Base-by-base conservation (phyloP, 345 rosid species). In the Combretum micranthum region DNA sequence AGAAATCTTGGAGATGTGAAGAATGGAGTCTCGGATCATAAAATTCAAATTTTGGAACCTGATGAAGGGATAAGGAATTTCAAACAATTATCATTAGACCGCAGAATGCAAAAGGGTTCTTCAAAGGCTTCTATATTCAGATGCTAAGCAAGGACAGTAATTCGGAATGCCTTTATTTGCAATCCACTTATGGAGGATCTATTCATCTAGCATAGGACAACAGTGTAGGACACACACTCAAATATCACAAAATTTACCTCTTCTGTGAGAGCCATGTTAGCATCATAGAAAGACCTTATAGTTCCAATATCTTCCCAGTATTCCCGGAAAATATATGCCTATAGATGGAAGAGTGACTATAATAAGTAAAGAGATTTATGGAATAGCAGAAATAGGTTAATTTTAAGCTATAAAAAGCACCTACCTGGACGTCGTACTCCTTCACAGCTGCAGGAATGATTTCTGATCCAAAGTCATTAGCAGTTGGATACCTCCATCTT, bases 221-320 rank as follows among this genome's bases (percentile, higher is more conserved):
- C 32, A 25, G 32, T 32, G 39, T 32, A 32, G 9, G 39, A 32
- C 10, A 7, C 39, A 5, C 9, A 5, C 9, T 5, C 39, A 32
- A 32, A 46, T 12, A 39, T 16, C 3, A 26, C 12, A 66, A 64
- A 56, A 56, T 67, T 47, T 68, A 88, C 96, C 93, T 92, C 90
- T 61, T 86, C 87, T 7, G 96, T 80, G 19, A 92, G 96, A 63
- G 90, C 98, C 59, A 92, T 66, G 73, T 92, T 92, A 64, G 96
- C 96, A 74, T 92, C 95, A 26, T 88, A 86, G 64, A 92, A 92
- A 58, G 95, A 69, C 71, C 70, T 83, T 52, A 92, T 83, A 18
- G 96, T 92, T 73, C 98, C 98, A 3, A 92, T 92, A 55, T 92
- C 98, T 65, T 92, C 96, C 93, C 96, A 92, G 61, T 92, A 92